Conservation (phyloP, 1,139 yeast species). For the Pichia inconspicua region DNA sequence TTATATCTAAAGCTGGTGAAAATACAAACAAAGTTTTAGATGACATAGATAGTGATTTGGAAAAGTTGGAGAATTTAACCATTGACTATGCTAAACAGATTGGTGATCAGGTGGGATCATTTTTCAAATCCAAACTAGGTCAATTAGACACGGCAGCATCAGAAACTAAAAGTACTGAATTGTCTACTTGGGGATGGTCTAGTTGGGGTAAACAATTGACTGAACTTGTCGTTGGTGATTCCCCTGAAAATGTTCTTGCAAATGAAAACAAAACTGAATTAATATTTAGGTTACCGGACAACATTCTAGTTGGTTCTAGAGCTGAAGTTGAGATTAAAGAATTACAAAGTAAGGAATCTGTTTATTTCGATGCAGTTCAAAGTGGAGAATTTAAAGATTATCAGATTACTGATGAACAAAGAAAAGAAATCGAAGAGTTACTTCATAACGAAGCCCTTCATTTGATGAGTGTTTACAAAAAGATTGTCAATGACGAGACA, state of each 20-base stretch:
- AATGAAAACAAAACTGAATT: slow-evolving; percentile 31
- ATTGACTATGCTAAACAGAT: slow-evolving; percentile 45
- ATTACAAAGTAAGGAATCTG: slow-evolving; percentile 39
- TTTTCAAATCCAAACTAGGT: slow-evolving; percentile 31
- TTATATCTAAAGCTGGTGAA: slow-evolving; percentile 28
- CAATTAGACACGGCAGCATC: slow-evolving; percentile 11
- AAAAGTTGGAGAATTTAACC: slow-evolving; percentile 57
- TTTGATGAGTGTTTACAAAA: slow-evolving; percentile 50
- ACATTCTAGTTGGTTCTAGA: slow-evolving; percentile 34
- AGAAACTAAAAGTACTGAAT: slow-evolving; percentile 1
- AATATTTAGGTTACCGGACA: slow-evolving; percentile 37
- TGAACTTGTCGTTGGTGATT: slow-evolving; percentile 6
- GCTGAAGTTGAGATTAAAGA: slow-evolving; percentile 53
- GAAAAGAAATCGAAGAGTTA: slow-evolving; percentile 38
- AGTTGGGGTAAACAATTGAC: slow-evolving; percentile 11
- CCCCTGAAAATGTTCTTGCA: slow-evolving; percentile 7
- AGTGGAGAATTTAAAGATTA: slow-evolving; percentile 23
- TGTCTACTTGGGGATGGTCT: slow-evolving; percentile 16
- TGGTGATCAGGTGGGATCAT: slow-evolving; percentile 38
- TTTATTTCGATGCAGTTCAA: slow-evolving; percentile 31
- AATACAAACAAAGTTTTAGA: slow-evolving; percentile 58
- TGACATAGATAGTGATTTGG: slow-evolving; percentile 59
- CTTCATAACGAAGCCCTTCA: slow-evolving; percentile 39
- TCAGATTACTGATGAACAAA: slow-evolving; percentile 25
- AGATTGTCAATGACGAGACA: slow-evolving; percentile 52